Evolutionary conservation across 441 rosid genomes (phyloP).

Genomic region (Hura crepitans): DNA sequence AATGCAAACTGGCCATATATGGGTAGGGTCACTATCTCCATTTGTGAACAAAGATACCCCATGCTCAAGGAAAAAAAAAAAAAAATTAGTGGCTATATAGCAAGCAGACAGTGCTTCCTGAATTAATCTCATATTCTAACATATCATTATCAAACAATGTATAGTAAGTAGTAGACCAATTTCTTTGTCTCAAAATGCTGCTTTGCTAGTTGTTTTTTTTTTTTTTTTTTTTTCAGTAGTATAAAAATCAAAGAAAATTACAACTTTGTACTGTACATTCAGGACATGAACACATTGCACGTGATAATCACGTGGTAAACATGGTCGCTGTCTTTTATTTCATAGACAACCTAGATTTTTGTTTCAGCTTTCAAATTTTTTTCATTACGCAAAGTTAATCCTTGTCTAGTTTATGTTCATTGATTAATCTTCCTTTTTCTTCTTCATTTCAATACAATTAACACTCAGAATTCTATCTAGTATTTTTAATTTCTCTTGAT

Average conservation of each 20-base stretch:
- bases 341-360: conserved; percentile 41
- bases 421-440: background rate
- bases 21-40: conserved; percentile 10
- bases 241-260: conserved; percentile 21
- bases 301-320: conserved; percentile 48
- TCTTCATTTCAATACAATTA: background rate
- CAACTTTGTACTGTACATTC: conserved; percentile 25
- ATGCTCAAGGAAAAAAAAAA: background rate
- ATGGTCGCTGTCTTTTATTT: conserved; percentile 36
- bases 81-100: background rate
- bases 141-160: conserved; percentile 13
- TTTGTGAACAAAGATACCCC: conserved; percentile 10
- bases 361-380: background rate
- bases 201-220: conserved; percentile 4
- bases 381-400: background rate
- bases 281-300: conserved; percentile 42
- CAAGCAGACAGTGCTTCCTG: conserved; percentile 23
- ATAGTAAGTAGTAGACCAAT: background rate
- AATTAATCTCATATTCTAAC: conserved; percentile 14
- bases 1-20: background rate
- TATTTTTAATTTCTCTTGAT: conserved; percentile 35
- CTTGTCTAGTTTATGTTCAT: conserved; percentile 12
- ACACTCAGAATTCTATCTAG: conserved; percentile 5
- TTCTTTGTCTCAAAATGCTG: conserved; percentile 22
- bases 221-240: background rate